Conservation (phyloP, 2,329 filamentous ascomycete species). For the Aspergillus sp. region DNA sequence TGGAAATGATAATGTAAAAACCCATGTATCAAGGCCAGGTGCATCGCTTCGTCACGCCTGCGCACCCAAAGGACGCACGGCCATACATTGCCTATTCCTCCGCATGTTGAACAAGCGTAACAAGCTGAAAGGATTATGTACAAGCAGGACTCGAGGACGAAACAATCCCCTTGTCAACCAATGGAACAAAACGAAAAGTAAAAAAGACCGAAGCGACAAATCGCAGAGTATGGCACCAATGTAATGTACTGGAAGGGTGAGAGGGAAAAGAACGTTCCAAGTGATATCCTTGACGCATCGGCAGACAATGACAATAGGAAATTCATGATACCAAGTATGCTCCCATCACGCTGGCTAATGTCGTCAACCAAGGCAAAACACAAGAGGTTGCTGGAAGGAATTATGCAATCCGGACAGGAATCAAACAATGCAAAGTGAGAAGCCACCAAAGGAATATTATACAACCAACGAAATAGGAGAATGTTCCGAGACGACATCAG, state of each 20-base stretch:
- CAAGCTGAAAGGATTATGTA: slow-evolving; percentile 26
- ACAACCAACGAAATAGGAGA: slow-evolving; percentile 17
- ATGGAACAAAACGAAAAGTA: neutral
- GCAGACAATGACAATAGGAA: slow-evolving; percentile 1
- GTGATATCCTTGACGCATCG: neutral
- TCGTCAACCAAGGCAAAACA: slow-evolving; percentile 6
- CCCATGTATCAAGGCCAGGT: slow-evolving; percentile 12
- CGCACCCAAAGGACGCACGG: slow-evolving; percentile 17
- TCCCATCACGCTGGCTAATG: slow-evolving; percentile 10
- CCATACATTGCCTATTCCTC: neutral
- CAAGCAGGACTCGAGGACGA: slow-evolving; percentile 15
- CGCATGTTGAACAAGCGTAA: slow-evolving; percentile 1
- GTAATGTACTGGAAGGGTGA: slow-evolving; percentile 4
- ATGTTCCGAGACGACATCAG: slow-evolving; percentile 29
- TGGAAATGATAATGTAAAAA: neutral
- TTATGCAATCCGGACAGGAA: neutral
- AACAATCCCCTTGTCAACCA: neutral
- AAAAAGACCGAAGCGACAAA: neutral
- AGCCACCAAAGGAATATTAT: slow-evolving; percentile 14
- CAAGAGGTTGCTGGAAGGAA: slow-evolving; percentile 2
- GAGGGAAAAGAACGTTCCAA: neutral
- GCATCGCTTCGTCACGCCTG: slow-evolving; percentile 23
- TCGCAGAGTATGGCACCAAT: neutral
- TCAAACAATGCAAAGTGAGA: neutral
- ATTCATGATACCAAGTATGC: slow-evolving; percentile 1